A percentile compares a stretch with the other conserved stretches of the same genome.
Conservation (phyloP, 306 rosid species). For the Leucaena leucocephala region DNA sequence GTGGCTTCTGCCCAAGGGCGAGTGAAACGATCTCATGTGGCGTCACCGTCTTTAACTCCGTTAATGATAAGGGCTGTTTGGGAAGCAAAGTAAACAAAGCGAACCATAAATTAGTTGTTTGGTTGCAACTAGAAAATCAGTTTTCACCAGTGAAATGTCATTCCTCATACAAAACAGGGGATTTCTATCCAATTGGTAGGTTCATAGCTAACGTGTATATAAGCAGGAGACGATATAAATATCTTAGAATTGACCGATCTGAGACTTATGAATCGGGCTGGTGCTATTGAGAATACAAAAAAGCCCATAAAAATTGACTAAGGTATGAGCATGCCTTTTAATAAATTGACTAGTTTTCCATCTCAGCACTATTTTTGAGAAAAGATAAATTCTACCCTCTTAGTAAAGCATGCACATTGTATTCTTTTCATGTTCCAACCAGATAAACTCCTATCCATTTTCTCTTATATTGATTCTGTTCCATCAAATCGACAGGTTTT, state of each 20-base stretch:
- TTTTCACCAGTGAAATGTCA: neutral
- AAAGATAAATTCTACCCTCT: neutral
- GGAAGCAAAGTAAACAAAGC: neutral
- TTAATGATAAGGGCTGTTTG: neutral
- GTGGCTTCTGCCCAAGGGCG: neutral
- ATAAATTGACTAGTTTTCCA: neutral
- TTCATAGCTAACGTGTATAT: neutral
- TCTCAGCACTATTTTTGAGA: neutral
- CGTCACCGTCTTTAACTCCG: neutral
- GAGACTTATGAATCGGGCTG: neutral
- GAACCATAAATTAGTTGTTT: neutral
- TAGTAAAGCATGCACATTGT: conserved; percentile 2
- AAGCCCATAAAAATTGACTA: neutral
- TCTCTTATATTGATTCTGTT: conserved; percentile 9
- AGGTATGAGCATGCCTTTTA: neutral
- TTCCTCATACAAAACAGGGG: neutral
- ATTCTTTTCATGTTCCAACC: conserved; percentile 7
- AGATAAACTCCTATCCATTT: conserved; percentile 15
- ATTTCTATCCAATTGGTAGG: neutral
- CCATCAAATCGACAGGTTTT: conserved; percentile 34
- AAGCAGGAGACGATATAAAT: neutral
- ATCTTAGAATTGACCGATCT: neutral
- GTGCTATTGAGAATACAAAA: neutral
- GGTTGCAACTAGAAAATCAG: neutral
- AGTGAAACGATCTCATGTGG: neutral